Percentiles rank a stretch among this genome's conserved stretches.
Conservation (phyloP, 176 grass and related monocot species). For the Hordeum vulgare region MorexV3_pseudomolecules_assembly NC_058518.1:389089129-389089628, state of each 20-base stretch:
- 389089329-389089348: conserved; percentile 31
- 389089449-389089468: not conserved
- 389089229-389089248: not conserved
- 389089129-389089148: too few relatives aligned
- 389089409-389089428: conserved; percentile 25
- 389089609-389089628: not conserved
- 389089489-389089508: not conserved
- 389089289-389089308: not conserved
- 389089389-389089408: conserved; percentile 6
- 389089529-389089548: not conserved
- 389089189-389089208: not conserved
- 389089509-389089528: not conserved
- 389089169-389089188: not conserved
- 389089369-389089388: not conserved
- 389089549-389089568: not conserved
- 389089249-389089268: conserved; percentile 28
- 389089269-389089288: not conserved
- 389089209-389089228: not conserved
- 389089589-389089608: not conserved
- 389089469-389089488: conserved; percentile 14
- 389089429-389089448: conserved; percentile 29
- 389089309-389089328: conserved; percentile 32
- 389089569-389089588: not conserved
- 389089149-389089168: not conserved
- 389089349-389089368: not conserved